Conservation (phyloP, 805 yeast genomes). For the Candida ipomoeae region DNA sequence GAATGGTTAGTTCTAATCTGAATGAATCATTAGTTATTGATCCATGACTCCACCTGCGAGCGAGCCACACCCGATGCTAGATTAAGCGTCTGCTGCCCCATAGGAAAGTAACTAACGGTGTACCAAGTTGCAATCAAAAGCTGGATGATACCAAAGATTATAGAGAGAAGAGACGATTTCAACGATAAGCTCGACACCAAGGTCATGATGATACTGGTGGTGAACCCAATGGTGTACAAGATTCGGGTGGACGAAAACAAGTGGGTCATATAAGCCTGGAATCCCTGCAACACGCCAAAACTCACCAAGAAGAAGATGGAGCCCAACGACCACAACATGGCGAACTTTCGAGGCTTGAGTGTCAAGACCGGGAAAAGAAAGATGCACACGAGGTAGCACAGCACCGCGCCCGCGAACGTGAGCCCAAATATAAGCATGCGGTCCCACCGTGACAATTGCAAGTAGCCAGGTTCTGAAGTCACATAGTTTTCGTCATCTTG, state of each 20-base stretch:
- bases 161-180: slow-evolving; percentile 35
- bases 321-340: slow-evolving; percentile 45
- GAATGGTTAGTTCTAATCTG: too few species aligned
- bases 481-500: slow-evolving; percentile 42
- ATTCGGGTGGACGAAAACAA: slow-evolving; percentile 40
- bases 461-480: slow-evolving; percentile 41
- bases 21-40: slow-evolving; percentile 22
- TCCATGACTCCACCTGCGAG: slow-evolving; percentile 43
- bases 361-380: slow-evolving; percentile 41
- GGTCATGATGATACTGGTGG: slow-evolving; percentile 38
- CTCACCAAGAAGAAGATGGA: slow-evolving; percentile 43
- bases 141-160: slow-evolving; percentile 39
- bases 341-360: slow-evolving; percentile 43
- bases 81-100: slow-evolving; percentile 42
- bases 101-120: slow-evolving; percentile 45
- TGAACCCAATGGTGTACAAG: slow-evolving; percentile 35
- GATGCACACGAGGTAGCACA: slow-evolving; percentile 40
- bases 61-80: slow-evolving; percentile 42
- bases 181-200: slow-evolving; percentile 34
- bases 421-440: slow-evolving; percentile 43
- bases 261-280: slow-evolving; percentile 37
- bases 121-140: slow-evolving; percentile 42
- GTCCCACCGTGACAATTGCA: slow-evolving; percentile 44
- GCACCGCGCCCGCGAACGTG: slow-evolving; percentile 39
- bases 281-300: slow-evolving; percentile 44